phyloP scores from a whole-genome alignment of 2,329 filamentous ascomycete species.

The Emergomyces orientalis region DNA sequence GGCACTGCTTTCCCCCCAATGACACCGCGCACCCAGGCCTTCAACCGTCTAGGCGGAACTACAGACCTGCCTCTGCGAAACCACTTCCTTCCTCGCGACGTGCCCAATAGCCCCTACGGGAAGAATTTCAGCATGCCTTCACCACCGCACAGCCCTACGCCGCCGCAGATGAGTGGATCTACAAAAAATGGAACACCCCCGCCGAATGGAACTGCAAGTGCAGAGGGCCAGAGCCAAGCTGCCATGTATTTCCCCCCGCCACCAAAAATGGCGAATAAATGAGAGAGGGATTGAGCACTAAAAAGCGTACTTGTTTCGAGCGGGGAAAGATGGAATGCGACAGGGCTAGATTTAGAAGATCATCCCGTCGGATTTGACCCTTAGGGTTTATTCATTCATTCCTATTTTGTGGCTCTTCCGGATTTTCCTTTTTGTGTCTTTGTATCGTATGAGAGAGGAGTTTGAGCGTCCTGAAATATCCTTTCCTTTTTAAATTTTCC shows the following conservation, averaged over 20 bases:
- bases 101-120: not conserved
- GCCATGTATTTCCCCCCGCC: slow-evolving; percentile 38
- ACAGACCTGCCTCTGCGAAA: slow-evolving; percentile 35
- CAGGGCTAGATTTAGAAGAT: not conserved
- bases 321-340: not conserved
- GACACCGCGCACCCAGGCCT: slow-evolving; percentile 36
- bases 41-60: slow-evolving; percentile 33
- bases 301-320: not conserved
- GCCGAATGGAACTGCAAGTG: not conserved
- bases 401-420: not conserved
- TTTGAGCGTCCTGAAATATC: not conserved
- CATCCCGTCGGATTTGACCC: not conserved
- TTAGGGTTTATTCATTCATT: not conserved
- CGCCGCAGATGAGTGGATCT: not conserved
- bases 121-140: slow-evolving; percentile 14
- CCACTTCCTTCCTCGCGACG: slow-evolving; percentile 21
- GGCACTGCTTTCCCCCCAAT: slow-evolving; percentile 28
- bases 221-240: slow-evolving; percentile 5
- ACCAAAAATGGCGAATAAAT: slow-evolving; percentile 30
- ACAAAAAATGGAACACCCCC: not conserved
- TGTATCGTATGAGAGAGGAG: not conserved
- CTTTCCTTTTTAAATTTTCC: not conserved
- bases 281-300: not conserved
- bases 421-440: not conserved
- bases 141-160: slow-evolving; percentile 14